These are phyloP conservation scores for Colletotrichum scovillei DNA, from an alignment of 2,329 filamentous ascomycete genomes.

Conservation along the genomic window DNA sequence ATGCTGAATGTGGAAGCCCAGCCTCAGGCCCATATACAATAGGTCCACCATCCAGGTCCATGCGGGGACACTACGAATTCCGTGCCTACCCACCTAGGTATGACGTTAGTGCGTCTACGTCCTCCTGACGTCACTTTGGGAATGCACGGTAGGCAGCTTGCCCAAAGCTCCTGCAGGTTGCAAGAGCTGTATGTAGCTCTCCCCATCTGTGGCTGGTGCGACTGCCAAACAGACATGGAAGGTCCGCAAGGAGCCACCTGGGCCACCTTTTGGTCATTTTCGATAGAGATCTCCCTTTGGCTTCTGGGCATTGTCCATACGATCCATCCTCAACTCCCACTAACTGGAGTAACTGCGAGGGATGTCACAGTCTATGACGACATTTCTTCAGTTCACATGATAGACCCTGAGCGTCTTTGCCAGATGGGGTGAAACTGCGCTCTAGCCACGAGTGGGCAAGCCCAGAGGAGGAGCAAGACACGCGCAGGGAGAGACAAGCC, in stretches of 20 bases:
- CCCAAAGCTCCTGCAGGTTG: background rate
- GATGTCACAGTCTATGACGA: conserved; percentile 31
- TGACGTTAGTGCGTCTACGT: conserved; percentile 26
- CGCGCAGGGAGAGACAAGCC: conserved; percentile 24
- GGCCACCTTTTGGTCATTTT: conserved; percentile 13
- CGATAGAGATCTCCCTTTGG: conserved; percentile 19
- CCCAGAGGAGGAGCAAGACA: conserved; percentile 12
- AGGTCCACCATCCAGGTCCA: background rate
- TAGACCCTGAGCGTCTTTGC: conserved; percentile 34
- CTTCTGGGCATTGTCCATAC: conserved; percentile 5
- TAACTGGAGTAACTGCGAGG: conserved; percentile 13
- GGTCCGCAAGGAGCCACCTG: conserved; percentile 18
- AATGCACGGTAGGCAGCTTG: background rate
- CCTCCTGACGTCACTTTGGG: conserved; percentile 16
- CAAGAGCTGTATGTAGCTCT: conserved; percentile 20
- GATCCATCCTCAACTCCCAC: background rate
- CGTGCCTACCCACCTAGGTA: background rate
- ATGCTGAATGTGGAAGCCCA: background rate
- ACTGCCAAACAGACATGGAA: conserved; percentile 2
- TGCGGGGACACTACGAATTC: background rate
- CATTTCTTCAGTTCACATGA: conserved; percentile 36
- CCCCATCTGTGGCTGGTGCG: conserved; percentile 26
- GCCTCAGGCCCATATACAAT: background rate
- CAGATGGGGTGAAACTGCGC: conserved; percentile 35
- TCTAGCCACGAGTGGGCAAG: conserved; percentile 25